phyloP scores from a whole-genome alignment of 2,329 filamentous ascomycete genomes.

The Kalaharituber pfeilii region DNA sequence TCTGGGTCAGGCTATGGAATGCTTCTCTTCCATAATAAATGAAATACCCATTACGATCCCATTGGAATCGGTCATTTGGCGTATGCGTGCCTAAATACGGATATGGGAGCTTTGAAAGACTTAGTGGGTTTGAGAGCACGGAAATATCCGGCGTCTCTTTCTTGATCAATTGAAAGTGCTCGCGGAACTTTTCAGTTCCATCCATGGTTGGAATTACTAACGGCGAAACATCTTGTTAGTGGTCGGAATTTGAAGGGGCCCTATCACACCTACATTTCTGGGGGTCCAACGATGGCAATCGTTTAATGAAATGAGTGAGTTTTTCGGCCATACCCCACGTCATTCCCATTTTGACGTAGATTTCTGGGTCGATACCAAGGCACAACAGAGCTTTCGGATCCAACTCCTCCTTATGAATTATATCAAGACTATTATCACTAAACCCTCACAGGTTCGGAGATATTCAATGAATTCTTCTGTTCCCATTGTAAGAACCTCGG shows the following conservation, averaged over 20 bases:
- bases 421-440: too few relatives aligned
- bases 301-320: too few relatives aligned
- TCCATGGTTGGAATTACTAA: too few relatives aligned
- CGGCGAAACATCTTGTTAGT: too few relatives aligned
- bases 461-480: too few relatives aligned
- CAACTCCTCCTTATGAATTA: not conserved
- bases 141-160: not conserved
- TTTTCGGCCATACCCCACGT: not conserved
- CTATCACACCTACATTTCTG: too few relatives aligned
- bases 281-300: too few relatives aligned
- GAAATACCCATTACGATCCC: not conserved
- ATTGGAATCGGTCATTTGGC: not conserved
- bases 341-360: not conserved
- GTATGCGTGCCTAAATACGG: not conserved
- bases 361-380: not conserved
- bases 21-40: not conserved
- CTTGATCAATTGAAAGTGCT: not conserved
- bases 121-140: not conserved
- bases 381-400: not conserved
- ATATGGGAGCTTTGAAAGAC: not conserved
- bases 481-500: too few relatives aligned
- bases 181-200: not conserved
- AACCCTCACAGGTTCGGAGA: too few relatives aligned
- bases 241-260: too few relatives aligned
- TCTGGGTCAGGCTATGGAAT: too few relatives aligned